phyloP scores from a whole-genome alignment of 306 rosid species.

The Cajanus cajan region DNA sequence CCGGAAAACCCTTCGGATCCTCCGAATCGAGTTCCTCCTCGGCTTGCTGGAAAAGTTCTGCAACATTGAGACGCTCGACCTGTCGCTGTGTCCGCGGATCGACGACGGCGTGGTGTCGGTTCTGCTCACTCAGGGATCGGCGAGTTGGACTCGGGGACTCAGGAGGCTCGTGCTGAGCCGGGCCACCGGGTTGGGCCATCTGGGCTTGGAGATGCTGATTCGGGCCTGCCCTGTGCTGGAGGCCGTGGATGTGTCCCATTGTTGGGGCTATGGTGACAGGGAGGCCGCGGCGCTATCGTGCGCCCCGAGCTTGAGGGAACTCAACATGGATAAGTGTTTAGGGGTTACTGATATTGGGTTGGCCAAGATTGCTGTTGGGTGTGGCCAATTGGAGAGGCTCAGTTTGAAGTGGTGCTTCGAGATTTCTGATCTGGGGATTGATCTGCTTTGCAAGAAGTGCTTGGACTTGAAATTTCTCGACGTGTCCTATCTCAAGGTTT shows the following conservation, averaged over 20 bases:
- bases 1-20: constrained; percentile 43
- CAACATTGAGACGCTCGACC: constrained; percentile 48
- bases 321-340: constrained; percentile 60
- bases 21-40: constrained; percentile 51
- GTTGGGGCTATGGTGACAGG: constrained; percentile 58
- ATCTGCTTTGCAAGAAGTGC: constrained; percentile 65
- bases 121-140: constrained; percentile 37
- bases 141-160: constrained; percentile 45
- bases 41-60: constrained; percentile 33
- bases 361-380: constrained; percentile 54
- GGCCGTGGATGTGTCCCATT: constrained; percentile 52
- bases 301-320: constrained; percentile 47
- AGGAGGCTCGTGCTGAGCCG: constrained; percentile 49
- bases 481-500: constrained; percentile 61
- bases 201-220: constrained; percentile 46
- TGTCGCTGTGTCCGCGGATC: constrained; percentile 56
- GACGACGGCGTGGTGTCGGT: constrained; percentile 39
- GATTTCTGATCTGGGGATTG: constrained; percentile 67
- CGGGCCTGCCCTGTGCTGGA: constrained; percentile 48
- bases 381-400: constrained; percentile 47
- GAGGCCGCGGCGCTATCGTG: constrained; percentile 57
- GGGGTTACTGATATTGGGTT: constrained; percentile 62
- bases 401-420: constrained; percentile 73
- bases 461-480: constrained; percentile 53
- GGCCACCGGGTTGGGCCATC: constrained; percentile 49